Base-by-base conservation (phyloP, 345 rosid species). In the Citrus maxima region DNA sequence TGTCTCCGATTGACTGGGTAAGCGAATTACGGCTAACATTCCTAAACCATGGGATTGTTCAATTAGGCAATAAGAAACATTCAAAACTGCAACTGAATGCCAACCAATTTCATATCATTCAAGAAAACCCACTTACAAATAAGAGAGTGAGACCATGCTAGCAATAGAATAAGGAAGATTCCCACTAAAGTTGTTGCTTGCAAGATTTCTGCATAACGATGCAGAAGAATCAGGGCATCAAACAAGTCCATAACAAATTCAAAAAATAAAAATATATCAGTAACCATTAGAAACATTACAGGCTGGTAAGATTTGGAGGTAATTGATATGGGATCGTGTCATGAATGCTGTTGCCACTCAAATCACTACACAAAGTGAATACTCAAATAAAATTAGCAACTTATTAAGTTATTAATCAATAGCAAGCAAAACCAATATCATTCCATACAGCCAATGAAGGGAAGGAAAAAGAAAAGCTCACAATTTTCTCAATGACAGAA, bases 251-350 rank as follows among this genome's bases (percentile, higher is more conserved):
- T 7, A 77, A 80, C 22, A 61, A 12, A 55, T 14, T 42, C 46
- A 63, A 68, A 78, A 35, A 37, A 68, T 46, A 40, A 63, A 77
- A 67, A 42, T n/a, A 25, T 67, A 72, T 34, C 35, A 40, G 46
- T 58, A 74, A 81, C 75, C 51, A 73, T 75, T 32, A 56, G 25
- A 68, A 81, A 65, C 81, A 79, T 90, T 97, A 97, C 99, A 94
- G 79, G 93, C 90, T 90, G 16, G 99, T 93, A 86, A 97, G 93
- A 87, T 94, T 97, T 6, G 96, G 97, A 5, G 99, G 99, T 77
- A 97, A 74, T 82, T 97, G 99, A 80, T 93, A 97, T 21, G 99
- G 98, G 74, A 97, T 86, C 78, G 90, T 76, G 30, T 94, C 98
- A 30, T 91, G 97, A 72, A 97, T 85, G 88, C 67, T 87, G 89